phyloP scores from a whole-genome alignment of 768 basidiomycete species.

The Phanerochaete carnosa region DNA sequence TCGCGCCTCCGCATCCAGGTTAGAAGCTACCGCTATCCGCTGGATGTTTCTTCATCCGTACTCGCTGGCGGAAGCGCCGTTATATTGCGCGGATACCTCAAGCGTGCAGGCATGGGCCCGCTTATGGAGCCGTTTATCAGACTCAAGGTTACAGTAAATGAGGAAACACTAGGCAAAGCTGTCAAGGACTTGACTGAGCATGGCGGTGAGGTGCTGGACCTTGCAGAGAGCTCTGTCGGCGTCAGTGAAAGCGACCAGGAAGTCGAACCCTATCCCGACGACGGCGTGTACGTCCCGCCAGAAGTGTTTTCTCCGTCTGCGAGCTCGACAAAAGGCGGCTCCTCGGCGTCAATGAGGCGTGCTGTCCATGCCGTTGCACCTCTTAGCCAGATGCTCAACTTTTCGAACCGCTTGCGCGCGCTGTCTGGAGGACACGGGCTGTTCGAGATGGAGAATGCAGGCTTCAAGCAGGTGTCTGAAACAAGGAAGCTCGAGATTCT shows the following conservation, averaged over 20 bases:
- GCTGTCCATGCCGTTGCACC: conserved; percentile 72
- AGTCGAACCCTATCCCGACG: conserved; percentile 43
- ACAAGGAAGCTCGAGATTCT: conserved; percentile 68
- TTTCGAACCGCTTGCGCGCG: conserved; percentile 72
- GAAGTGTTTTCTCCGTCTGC: conserved; percentile 73
- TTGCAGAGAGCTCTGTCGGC: conserved; percentile 46
- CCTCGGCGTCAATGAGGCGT: conserved; percentile 46
- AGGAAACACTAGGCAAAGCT: conserved; percentile 69
- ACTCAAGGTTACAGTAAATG: conserved; percentile 64
- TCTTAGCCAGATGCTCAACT: conserved; percentile 79
- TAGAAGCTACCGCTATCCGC: conserved; percentile 38
- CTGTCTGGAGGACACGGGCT: conserved; percentile 78
- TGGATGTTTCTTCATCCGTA: conserved; percentile 17
- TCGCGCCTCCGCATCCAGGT: conserved; percentile 63
- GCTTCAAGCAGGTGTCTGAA: conserved; percentile 66
- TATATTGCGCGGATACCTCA: conserved; percentile 42
- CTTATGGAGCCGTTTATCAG: conserved; percentile 77
- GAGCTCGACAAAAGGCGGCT: conserved; percentile 25
- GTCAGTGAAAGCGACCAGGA: conserved; percentile 36
- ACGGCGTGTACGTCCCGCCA: conserved; percentile 75
- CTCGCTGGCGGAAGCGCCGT: conserved; percentile 49
- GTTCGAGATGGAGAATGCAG: conserved; percentile 79
- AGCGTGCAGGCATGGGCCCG: conserved; percentile 63
- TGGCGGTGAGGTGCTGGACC: conserved; percentile 73
- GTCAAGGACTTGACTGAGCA: conserved; percentile 84